phyloP scores from a whole-genome alignment of 129 eudicot genomes.

The Helianthus tuberosus region DNA sequence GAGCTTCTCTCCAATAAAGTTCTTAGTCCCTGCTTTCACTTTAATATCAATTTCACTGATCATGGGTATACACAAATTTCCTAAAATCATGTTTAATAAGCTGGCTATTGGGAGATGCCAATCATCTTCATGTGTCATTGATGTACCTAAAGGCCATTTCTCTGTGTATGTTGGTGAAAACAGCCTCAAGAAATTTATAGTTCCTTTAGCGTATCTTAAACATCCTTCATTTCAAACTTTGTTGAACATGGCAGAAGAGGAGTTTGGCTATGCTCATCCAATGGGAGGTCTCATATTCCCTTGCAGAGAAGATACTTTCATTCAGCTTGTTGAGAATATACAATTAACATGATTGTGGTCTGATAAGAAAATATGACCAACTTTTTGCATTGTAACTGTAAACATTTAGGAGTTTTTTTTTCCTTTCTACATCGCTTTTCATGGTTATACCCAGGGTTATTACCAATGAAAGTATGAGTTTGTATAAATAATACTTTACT shows the following conservation, averaged over 20 bases:
- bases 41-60: background rate
- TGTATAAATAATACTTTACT: background rate
- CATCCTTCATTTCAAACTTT: conserved; percentile 24
- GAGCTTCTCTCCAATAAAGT: background rate
- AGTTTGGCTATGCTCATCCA: conserved; percentile 30
- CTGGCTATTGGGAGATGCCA: too few species aligned
- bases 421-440: background rate
- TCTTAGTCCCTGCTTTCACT: background rate
- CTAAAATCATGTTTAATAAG: background rate
- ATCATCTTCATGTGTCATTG: conserved; percentile 5
- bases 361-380: too few species aligned
- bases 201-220: conserved; percentile 12
- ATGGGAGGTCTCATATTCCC: conserved; percentile 39
- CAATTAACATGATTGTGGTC: too few species aligned
- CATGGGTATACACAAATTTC: conserved; percentile 8
- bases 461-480: background rate
- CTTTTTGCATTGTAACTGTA: background rate
- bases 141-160: conserved; percentile 24
- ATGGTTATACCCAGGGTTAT: background rate
- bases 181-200: conserved; percentile 15
- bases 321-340: conserved; percentile 10
- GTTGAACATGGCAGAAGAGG: conserved; percentile 16
- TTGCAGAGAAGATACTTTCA: conserved; percentile 34
- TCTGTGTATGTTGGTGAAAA: conserved; percentile 26
- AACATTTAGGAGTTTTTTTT: background rate